Evolutionary conservation across 441 rosid species (phyloP).

Genomic region (California macrophylla): DNA sequence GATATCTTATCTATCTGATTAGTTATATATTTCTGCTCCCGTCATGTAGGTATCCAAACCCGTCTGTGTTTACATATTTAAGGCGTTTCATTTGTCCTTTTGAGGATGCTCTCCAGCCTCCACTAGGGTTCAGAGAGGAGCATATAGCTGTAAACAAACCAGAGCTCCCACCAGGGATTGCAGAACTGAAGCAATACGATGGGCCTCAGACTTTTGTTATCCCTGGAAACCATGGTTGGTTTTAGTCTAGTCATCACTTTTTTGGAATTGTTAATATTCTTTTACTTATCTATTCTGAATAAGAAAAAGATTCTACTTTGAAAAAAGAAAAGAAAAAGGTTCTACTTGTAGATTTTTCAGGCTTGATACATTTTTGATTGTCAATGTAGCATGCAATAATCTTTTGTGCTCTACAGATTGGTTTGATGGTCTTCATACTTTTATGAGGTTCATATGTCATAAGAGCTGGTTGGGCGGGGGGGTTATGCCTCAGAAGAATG

Average conservation of each 20-base stretch:
- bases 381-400: neutral
- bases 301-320: neutral
- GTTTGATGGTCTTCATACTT: slow-evolving; percentile 97
- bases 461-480: slow-evolving; percentile 99
- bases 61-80: slow-evolving; percentile 82
- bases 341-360: neutral
- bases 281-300: neutral
- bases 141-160: slow-evolving; percentile 82
- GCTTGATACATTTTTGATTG: slow-evolving; percentile 5
- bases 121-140: slow-evolving; percentile 61
- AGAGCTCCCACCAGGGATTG: slow-evolving; percentile 62
- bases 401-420: slow-evolving; percentile 51
- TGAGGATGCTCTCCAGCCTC: slow-evolving; percentile 96
- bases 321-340: no score
- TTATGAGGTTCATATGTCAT: slow-evolving; percentile 95
- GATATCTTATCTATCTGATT: neutral
- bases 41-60: slow-evolving; percentile 84
- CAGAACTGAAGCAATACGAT: slow-evolving; percentile 65
- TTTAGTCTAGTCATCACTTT: slow-evolving; percentile 17
- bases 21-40: slow-evolving; percentile 4
- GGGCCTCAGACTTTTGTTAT: slow-evolving; percentile 91
- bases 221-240: slow-evolving; percentile 98
- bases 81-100: slow-evolving; percentile 84
- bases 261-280: neutral
- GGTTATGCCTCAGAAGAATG: slow-evolving; percentile 98